These are phyloP conservation scores for Colletotrichum chlorophyti DNA, from an alignment of 2,329 filamentous ascomycete genomes.

Conservation along the genomic window DNA sequence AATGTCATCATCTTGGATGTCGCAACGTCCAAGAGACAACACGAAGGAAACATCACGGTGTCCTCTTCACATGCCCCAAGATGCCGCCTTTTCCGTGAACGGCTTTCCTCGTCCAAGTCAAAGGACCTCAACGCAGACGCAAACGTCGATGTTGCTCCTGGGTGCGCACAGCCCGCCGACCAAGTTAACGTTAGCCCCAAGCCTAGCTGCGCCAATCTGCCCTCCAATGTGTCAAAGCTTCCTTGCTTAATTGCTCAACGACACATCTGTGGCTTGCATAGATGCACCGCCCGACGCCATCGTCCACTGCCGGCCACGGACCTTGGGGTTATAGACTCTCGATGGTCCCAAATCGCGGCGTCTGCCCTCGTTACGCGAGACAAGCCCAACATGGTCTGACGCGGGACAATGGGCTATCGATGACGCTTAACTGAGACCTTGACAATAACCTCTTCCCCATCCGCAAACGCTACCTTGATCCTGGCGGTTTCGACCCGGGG, in stretches of 20 bases:
- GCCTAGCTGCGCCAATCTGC: background rate
- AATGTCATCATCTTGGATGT: too few species aligned
- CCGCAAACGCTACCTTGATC: background rate
- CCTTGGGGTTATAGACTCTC: background rate
- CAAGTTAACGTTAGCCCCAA: conserved; percentile 5
- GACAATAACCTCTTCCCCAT: background rate
- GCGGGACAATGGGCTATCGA: background rate
- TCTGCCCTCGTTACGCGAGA: background rate
- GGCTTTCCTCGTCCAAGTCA: background rate
- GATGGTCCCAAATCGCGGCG: background rate
- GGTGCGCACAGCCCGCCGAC: conserved; percentile 1
- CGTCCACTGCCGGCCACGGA: background rate
- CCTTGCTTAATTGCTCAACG: background rate
- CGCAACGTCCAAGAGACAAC: too few species aligned
- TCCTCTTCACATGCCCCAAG: background rate
- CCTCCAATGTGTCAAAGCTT: background rate
- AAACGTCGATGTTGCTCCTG: conserved; percentile 13
- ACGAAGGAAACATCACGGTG: too few species aligned
- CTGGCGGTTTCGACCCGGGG: background rate
- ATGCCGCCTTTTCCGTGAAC: too few species aligned
- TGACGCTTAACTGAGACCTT: background rate
- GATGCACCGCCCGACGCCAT: background rate
- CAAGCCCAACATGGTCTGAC: background rate
- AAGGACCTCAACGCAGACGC: background rate
- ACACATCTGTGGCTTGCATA: background rate